Evolutionary conservation across 1,284 basidiomycete genomes (phyloP).

Genomic region (Chalciporus piperatoides): DNA sequence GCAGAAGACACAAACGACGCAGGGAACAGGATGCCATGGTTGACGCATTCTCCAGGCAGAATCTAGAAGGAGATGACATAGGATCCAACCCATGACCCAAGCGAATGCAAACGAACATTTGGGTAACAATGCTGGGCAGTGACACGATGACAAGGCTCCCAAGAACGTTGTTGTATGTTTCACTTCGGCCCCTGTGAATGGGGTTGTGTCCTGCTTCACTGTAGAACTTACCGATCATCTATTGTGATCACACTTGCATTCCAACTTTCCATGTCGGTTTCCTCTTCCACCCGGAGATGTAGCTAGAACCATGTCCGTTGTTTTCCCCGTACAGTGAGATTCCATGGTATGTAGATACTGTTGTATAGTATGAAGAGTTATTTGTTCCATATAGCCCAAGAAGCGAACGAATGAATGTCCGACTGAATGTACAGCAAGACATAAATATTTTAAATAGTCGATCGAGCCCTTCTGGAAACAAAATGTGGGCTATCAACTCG

Average conservation of each 20-base stretch:
- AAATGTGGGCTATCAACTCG: background rate
- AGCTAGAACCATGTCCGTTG: slow-evolving; percentile 7
- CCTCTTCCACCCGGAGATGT: slow-evolving; percentile 4
- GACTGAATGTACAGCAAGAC: slow-evolving; percentile 2
- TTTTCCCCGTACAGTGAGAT: background rate
- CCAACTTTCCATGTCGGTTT: slow-evolving; percentile 3
- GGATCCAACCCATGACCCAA: slow-evolving; percentile 26
- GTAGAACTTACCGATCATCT: slow-evolving; percentile 22
- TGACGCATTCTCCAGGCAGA: slow-evolving; percentile 66
- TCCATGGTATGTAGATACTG: background rate
- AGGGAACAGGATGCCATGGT: slow-evolving; percentile 78
- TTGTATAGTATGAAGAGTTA: background rate
- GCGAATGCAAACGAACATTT: background rate
- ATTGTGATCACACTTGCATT: slow-evolving; percentile 18
- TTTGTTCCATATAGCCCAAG: slow-evolving; percentile 3
- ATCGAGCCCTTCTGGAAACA: background rate
- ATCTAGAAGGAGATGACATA: slow-evolving; percentile 39
- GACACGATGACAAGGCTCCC: background rate
- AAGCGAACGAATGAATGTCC: slow-evolving; percentile 5
- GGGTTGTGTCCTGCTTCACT: slow-evolving; percentile 11
- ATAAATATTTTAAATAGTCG: slow-evolving; percentile 8
- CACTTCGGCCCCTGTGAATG: slow-evolving; percentile 5
- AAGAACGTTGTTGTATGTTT: slow-evolving; percentile 13
- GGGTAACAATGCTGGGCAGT: background rate
- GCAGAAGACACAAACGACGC: slow-evolving; percentile 70